Percentiles rank a stretch among this genome's conserved stretches.
phyloP scores from a whole-genome alignment of 495 filamentous ascomycete species.

The Penicillium lagena region DNA sequence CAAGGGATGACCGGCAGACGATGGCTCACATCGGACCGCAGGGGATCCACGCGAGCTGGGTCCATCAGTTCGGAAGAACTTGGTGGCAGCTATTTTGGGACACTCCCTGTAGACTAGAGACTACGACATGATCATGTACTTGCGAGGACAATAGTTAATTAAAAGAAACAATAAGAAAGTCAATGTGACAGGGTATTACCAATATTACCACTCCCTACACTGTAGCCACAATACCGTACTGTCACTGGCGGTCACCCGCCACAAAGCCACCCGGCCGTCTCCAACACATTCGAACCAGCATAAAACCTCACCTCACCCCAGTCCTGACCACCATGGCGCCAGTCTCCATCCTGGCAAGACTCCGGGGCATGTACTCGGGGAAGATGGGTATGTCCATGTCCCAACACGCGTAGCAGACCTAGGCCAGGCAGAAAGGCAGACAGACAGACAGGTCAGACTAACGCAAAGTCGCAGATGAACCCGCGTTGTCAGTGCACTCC shows the following conservation, averaged over 20 bases:
- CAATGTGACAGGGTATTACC: no score
- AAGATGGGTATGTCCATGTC: conserved; percentile 21
- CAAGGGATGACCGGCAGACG: conserved; percentile 2
- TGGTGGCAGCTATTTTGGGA: background rate
- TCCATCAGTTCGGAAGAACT: conserved; percentile 13
- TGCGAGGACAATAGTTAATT: background rate
- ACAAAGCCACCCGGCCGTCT: conserved; percentile 2
- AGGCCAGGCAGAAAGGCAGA: conserved; percentile 3
- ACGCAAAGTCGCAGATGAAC: conserved; percentile 27
- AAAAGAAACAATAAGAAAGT: no score
- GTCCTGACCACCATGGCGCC: conserved; percentile 25
- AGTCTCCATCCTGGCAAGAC: conserved; percentile 25
- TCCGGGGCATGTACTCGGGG: conserved; percentile 33
- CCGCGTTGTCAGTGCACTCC: conserved; percentile 40
- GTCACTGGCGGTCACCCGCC: background rate
- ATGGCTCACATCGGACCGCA: conserved; percentile 7
- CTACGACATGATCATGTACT: background rate
- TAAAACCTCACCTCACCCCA: no score
- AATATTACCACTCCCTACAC: no score
- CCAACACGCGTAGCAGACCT: background rate
- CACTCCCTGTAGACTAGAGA: background rate
- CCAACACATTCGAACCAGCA: background rate
- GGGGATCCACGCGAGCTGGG: conserved; percentile 8
- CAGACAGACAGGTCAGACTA: conserved; percentile 8
- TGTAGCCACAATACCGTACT: no score